Conservation (phyloP, 2,329 filamentous ascomycete genomes). For the Fusarium gaditjirri region DNA sequence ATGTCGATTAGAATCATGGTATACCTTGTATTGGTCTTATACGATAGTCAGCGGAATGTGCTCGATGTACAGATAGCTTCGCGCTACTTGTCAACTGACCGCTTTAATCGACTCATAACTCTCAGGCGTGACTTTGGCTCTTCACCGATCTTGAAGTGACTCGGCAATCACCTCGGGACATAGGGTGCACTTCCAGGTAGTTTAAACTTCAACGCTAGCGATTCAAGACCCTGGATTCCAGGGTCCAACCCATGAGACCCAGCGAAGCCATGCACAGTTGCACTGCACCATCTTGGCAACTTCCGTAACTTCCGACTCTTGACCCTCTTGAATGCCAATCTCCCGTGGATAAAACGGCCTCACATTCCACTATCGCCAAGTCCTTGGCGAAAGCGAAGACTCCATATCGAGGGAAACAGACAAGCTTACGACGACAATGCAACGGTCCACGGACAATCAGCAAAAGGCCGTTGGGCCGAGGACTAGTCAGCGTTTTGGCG, state of each 20-base stretch:
- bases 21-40: background rate
- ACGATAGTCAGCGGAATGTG: no score
- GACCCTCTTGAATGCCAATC: background rate
- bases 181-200: no score
- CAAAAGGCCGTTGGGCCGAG: background rate
- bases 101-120: background rate
- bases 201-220: background rate
- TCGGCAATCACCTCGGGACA: background rate
- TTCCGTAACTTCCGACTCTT: background rate
- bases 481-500: background rate
- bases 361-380: background rate
- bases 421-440: no score
- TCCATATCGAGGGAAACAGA: background rate
- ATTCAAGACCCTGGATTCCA: background rate
- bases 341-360: background rate
- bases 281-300: no score
- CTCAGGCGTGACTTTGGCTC: background rate
- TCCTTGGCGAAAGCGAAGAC: background rate
- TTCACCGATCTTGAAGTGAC: background rate
- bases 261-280: background rate
- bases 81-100: background rate
- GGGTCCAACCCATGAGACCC: background rate
- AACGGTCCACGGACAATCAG: accelerated
- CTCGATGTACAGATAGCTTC: background rate
- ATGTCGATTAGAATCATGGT: background rate